Percentiles rank a stretch among this genome's conserved stretches.
These are phyloP conservation scores for Ogataea pignaliae DNA, from an alignment of 805 yeast genomes.

Conservation along the genomic window DNA sequence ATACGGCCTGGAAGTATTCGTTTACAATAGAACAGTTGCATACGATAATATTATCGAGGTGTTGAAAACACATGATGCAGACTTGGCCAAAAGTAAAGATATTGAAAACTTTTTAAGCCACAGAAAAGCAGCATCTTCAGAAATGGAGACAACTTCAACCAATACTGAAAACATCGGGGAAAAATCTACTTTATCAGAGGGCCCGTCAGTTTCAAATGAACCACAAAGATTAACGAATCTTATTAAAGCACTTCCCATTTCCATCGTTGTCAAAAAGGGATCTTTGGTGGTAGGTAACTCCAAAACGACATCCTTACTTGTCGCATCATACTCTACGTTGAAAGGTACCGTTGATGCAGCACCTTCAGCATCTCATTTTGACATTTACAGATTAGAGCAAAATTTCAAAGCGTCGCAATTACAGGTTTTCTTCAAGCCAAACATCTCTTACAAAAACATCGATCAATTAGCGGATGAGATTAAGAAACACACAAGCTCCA, in stretches of 20 bases:
- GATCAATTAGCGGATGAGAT: slow-evolving; percentile 10
- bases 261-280: slow-evolving; percentile 55
- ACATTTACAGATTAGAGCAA: slow-evolving; percentile 46
- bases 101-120: slow-evolving; percentile 6
- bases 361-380: slow-evolving; percentile 43
- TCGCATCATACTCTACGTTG: slow-evolving; percentile 53
- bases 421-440: slow-evolving; percentile 63
- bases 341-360: slow-evolving; percentile 56
- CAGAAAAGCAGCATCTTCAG: slow-evolving; percentile 1
- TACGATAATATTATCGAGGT: slow-evolving; percentile 58
- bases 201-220: slow-evolving; percentile 8
- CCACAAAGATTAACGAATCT: slow-evolving; percentile 10
- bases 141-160: slow-evolving; percentile 2
- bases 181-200: neutral
- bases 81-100: neutral
- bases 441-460: slow-evolving; percentile 51
- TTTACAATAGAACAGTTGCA: slow-evolving; percentile 75
- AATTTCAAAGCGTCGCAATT: slow-evolving; percentile 46
- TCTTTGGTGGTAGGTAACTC: slow-evolving; percentile 78
- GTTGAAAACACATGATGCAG: slow-evolving; percentile 6
- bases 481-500: neutral
- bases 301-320: slow-evolving; percentile 67
- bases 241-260: slow-evolving; percentile 54
- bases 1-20: slow-evolving; percentile 78
- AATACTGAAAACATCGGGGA: slow-evolving; percentile 2